These are phyloP conservation scores for Alternaria triticina DNA, from an alignment of 2,329 filamentous ascomycete species.

Conservation along the genomic window DNA sequence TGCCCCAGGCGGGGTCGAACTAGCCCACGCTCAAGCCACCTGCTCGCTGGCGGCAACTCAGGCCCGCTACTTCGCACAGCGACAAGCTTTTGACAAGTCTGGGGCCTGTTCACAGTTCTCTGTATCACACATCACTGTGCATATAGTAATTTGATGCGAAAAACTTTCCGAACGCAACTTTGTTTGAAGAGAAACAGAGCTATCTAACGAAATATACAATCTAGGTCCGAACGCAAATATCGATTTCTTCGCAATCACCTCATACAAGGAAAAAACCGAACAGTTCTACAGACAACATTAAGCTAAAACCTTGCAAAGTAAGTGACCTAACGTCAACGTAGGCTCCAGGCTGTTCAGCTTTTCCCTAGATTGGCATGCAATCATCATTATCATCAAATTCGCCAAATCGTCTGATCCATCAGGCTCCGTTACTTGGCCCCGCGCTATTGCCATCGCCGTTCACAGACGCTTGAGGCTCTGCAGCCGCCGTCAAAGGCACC, in stretches of 20 bases:
- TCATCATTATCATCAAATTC: not conserved
- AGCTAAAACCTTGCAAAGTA: too few species aligned
- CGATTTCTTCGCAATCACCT: not conserved
- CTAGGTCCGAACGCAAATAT: not conserved
- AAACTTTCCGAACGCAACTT: not conserved
- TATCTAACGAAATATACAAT: not conserved
- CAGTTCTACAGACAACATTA: too few species aligned
- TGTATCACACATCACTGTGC: not conserved
- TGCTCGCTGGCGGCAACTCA: not conserved
- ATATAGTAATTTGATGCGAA: not conserved
- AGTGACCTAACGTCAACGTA: too few species aligned
- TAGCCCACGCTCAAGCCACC: slow-evolving; percentile 7
- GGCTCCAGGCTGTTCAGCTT: too few species aligned
- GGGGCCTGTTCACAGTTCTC: not conserved
- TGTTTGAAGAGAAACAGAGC: not conserved
- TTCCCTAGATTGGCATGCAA: not conserved
- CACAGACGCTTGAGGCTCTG: not conserved
- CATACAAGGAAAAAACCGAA: too few species aligned
- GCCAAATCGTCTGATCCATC: not conserved
- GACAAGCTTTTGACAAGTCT: not conserved
- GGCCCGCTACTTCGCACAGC: not conserved
- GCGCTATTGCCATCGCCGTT: not conserved
- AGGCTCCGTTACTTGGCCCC: not conserved
- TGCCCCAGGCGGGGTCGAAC: slow-evolving; percentile 4
- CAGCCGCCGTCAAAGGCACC: slow-evolving; percentile 43